phyloP scores from a whole-genome alignment of 2,329 filamentous ascomycete genomes.

The Bipolaris gigantea region DNA sequence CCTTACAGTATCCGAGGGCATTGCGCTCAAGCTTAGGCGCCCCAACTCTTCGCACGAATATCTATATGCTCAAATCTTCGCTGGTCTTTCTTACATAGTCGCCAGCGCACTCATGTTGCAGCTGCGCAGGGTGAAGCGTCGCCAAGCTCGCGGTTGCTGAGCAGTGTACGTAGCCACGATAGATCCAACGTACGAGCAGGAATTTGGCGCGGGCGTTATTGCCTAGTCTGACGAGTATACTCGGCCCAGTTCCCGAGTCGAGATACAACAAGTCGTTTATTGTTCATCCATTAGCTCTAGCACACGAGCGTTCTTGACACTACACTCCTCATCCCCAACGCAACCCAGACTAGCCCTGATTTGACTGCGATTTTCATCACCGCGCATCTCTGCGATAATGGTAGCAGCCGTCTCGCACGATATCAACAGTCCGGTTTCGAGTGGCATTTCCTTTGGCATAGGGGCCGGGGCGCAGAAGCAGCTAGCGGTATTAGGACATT shows the following conservation, averaged over 20 bases:
- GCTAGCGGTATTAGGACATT: constrained; percentile 20
- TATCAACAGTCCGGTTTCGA: constrained; percentile 20
- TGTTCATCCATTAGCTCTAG: constrained; percentile 31
- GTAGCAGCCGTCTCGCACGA: constrained; percentile 34
- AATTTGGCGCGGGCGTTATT: not conserved
- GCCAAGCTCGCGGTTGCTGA: not conserved
- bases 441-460: not conserved
- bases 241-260: not conserved
- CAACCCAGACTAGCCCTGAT: constrained; percentile 28
- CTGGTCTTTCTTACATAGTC: constrained; percentile 40
- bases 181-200: not conserved
- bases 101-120: constrained; percentile 38
- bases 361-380: constrained; percentile 23
- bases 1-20: constrained; percentile 39
- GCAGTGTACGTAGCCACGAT: not conserved
- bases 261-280: not conserved
- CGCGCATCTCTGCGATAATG: constrained; percentile 35
- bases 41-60: constrained; percentile 31
- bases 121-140: constrained; percentile 14
- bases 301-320: constrained; percentile 28
- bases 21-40: constrained; percentile 47
- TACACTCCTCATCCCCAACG: constrained; percentile 19
- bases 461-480: constrained; percentile 27
- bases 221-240: not conserved
- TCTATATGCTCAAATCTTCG: constrained; percentile 47